Percentiles rank a stretch among this genome's conserved stretches.
Conservation (phyloP, 2,329 filamentous ascomycete genomes). For the Cladosporium phlei region DNA sequence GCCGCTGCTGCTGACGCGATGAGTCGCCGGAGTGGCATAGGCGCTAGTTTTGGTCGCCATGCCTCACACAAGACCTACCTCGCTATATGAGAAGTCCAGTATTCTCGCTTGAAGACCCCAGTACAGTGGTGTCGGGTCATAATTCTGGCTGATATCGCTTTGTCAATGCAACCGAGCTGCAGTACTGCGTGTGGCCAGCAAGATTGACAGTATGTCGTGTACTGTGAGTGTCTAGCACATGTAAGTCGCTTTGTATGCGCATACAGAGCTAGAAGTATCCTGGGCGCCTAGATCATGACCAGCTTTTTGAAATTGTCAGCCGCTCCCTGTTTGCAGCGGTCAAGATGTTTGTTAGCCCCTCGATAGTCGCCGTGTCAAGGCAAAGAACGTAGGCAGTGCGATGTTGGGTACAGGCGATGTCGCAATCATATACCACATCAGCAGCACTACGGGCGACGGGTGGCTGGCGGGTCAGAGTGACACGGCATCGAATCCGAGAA, state of each 20-base stretch:
- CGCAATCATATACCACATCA: not conserved
- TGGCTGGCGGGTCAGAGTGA: constrained; percentile 4
- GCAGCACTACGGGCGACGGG: not conserved
- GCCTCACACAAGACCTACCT: no score
- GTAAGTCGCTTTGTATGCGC: not conserved
- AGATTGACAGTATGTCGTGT: not conserved
- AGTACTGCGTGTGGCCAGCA: no score
- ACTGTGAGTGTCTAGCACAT: not conserved
- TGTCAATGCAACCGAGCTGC: no score
- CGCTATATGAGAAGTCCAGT: no score
- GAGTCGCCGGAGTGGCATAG: no score
- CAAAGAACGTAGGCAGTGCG: constrained; percentile 6
- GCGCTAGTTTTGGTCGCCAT: no score
- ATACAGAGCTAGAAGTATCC: not conserved
- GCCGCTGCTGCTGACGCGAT: no score
- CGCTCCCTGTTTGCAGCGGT: not conserved
- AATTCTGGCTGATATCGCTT: no score
- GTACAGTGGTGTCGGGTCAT: no score
- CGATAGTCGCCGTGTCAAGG: not conserved
- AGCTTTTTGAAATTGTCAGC: not conserved
- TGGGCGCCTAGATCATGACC: not conserved
- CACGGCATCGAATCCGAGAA: constrained; percentile 1
- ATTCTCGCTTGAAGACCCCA: no score
- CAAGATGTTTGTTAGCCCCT: not conserved
- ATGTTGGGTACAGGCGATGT: constrained; percentile 1